Evolutionary conservation across 495 filamentous ascomycete species (phyloP), one percentile per base, ranked within the genome.

Genomic region (Aspergillus bridgeri): DNA sequence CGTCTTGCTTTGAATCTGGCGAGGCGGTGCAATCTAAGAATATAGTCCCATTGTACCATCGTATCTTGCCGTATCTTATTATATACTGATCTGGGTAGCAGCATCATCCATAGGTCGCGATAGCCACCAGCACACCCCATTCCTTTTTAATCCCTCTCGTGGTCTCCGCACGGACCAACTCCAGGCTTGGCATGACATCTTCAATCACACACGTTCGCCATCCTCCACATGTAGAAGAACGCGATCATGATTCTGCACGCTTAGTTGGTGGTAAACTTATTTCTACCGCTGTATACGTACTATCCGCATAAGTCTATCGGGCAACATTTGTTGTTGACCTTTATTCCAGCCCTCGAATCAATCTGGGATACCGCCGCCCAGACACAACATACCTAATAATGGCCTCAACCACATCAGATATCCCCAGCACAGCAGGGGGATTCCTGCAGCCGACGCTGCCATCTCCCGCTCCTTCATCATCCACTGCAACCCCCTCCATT

Each of bases 381-480:
- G 13, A 6, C n/a, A 5, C 25, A 33, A 51, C 18, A 52, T 23
- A 52, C 13, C 38, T 20, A 6, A 48, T 46, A 55, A 58, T 60
- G 50, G 25, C 60, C 13, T 42, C 64, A 19, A 47, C 44, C 13
- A 53, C n/a, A n/a, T n/a, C 51, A 5, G 24, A 59, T 21, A 29
- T 64, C 44, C 44, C 47, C 48, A 53, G 68, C 19, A 21, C 25
- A 8, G 49, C 22, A 13, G 82, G 81, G 33, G 80, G 79, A 47
- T 85, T 85, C 59, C 58, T 84, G 44, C 75, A 72, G 5, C 67
- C 75, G 13, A 71, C 73, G 17, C 66, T 85, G 17, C 75, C 80
- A 0, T 84, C 84, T 1, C 83, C 86, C 7, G 75, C 85, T 1
- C 77, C 78, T 7, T 82, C 81, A 27, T 63, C 81, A 21, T 79